Evolutionary conservation across 2,329 filamentous ascomycete genomes (phyloP).

Genomic region (Cercospora citrullina): DNA sequence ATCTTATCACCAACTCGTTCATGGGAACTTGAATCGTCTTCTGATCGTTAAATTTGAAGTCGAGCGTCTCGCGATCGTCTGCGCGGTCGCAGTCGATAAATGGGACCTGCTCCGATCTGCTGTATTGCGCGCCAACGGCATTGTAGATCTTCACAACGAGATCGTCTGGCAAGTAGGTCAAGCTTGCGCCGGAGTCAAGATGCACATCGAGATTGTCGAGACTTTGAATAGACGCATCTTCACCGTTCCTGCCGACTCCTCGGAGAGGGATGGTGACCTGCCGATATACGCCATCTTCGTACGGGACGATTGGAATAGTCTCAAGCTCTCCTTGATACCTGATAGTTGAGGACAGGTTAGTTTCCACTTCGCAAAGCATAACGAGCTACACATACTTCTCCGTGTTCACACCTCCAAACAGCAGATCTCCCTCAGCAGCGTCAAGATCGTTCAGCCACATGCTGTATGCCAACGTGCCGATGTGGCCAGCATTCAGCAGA

Average conservation of each 20-base stretch:
- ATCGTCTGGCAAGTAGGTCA: conserved; percentile 66
- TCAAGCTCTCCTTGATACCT: conserved; percentile 61
- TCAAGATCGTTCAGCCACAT: conserved; percentile 62
- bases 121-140: conserved; percentile 44
- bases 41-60: conserved; percentile 56
- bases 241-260: conserved; percentile 45
- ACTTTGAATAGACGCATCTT: conserved; percentile 43
- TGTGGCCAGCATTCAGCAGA: conserved; percentile 63
- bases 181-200: conserved; percentile 67
- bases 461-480: conserved; percentile 65
- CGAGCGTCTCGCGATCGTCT: conserved; percentile 50
- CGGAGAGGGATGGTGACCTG: conserved; percentile 55
- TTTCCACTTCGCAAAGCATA: not conserved
- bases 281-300: conserved; percentile 48
- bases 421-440: conserved; percentile 65
- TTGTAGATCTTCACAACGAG: conserved; percentile 51
- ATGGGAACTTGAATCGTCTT: conserved; percentile 56
- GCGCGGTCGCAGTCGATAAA: conserved; percentile 37
- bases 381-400: conserved; percentile 51
- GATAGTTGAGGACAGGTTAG: not conserved
- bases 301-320: conserved; percentile 59
- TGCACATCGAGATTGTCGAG: conserved; percentile 50
- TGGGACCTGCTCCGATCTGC: conserved; percentile 38
- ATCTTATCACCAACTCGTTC: conserved; percentile 56
- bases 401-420: conserved; percentile 80